Conservation (phyloP, 73 alveolate genomes). For the Paramecium primaurelia region DNA sequence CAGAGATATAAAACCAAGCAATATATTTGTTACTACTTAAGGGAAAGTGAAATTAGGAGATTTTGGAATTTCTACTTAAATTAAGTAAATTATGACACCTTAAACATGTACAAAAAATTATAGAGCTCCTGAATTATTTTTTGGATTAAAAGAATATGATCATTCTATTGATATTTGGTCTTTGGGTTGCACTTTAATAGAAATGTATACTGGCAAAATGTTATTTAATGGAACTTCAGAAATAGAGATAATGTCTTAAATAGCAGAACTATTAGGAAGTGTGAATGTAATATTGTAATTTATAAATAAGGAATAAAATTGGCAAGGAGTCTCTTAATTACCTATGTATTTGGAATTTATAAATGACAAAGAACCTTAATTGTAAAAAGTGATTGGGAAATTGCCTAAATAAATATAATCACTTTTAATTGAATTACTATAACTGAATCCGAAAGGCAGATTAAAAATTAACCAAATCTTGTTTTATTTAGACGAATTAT, state of each 20-base stretch:
- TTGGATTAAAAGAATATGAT: conserved; percentile 74
- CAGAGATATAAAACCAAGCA: conserved; percentile 87
- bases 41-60: conserved; percentile 80
- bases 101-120: conserved; percentile 44
- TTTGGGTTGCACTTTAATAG: conserved; percentile 22
- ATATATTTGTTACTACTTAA: conserved; percentile 75
- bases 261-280: conserved; percentile 55
- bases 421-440: conserved; percentile 46
- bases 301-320: conserved; percentile 50
- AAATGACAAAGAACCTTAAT: not conserved
- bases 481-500: not conserved
- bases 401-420: conserved; percentile 49
- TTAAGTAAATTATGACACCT: conserved; percentile 1
- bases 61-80: conserved; percentile 75
- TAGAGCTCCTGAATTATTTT: conserved; percentile 84
- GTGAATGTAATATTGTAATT: conserved; percentile 47
- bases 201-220: not conserved
- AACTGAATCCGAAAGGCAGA: conserved; percentile 67
- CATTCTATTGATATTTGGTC: conserved; percentile 87
- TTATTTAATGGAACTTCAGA: conserved; percentile 10
- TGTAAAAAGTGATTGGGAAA: conserved; percentile 46
- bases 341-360: conserved; percentile 71
- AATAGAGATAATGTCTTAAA: conserved; percentile 20
- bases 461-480: not conserved
- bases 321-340: conserved; percentile 71